A percentile compares a stretch with the other conserved stretches of the same genome.
These are phyloP conservation scores for Cryptococcus floricola DNA, from an alignment of 1,284 basidiomycete species.

Conservation along the genomic window DNA sequence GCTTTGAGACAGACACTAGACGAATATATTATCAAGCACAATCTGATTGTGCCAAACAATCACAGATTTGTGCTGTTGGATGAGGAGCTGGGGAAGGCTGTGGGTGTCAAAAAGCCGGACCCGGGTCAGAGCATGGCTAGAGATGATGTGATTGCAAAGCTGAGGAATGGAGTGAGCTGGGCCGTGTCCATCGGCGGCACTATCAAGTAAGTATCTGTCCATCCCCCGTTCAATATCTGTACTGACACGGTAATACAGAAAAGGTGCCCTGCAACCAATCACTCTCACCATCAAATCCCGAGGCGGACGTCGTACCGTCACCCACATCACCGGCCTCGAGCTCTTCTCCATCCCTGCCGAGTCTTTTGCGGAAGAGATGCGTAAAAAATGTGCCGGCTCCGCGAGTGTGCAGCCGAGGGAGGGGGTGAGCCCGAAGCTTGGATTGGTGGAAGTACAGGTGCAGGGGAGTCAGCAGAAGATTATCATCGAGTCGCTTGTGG, in stretches of 20 bases:
- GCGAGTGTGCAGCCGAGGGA: slow-evolving; percentile 52
- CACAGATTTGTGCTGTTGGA: slow-evolving; percentile 69
- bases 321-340: slow-evolving; percentile 72
- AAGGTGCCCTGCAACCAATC: slow-evolving; percentile 68
- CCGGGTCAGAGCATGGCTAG: slow-evolving; percentile 60
- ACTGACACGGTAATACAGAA: slow-evolving; percentile 53
- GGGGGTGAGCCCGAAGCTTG: slow-evolving; percentile 43
- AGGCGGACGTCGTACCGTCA: slow-evolving; percentile 71
- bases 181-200: slow-evolving; percentile 36
- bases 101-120: slow-evolving; percentile 53
- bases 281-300: slow-evolving; percentile 65
- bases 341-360: slow-evolving; percentile 65
- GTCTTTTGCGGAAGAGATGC: slow-evolving; percentile 72
- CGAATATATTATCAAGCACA: slow-evolving; percentile 59
- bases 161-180: slow-evolving; percentile 34
- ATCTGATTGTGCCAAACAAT: slow-evolving; percentile 64
- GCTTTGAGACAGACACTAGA: slow-evolving; percentile 57
- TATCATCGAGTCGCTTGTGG: slow-evolving; percentile 62
- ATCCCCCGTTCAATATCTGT: neutral
- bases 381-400: slow-evolving; percentile 68
- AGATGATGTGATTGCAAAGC: slow-evolving; percentile 59
- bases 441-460: slow-evolving; percentile 63
- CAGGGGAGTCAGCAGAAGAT: slow-evolving; percentile 73
- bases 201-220: slow-evolving; percentile 29
- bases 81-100: slow-evolving; percentile 54